Percentiles rank a stretch among this genome's conserved stretches.
phyloP scores from a whole-genome alignment of 495 filamentous ascomycete genomes.

The Aspergillus cavernicola region DNA sequence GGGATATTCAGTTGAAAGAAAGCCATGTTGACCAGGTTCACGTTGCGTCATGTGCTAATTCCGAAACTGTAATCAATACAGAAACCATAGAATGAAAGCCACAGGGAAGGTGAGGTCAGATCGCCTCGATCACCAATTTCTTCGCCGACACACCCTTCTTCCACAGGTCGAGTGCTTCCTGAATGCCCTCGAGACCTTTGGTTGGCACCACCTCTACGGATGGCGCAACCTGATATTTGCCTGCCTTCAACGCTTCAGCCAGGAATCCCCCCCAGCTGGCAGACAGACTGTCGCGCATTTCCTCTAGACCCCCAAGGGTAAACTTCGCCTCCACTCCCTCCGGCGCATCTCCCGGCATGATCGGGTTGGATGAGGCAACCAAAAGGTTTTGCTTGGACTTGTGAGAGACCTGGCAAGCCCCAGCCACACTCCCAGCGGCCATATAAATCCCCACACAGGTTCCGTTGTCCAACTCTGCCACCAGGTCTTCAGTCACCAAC shows the following conservation, averaged over 20 bases:
- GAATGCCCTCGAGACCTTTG: slow-evolving; percentile 39
- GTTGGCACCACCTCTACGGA: slow-evolving; percentile 28
- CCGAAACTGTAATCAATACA: too few species aligned
- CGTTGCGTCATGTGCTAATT: too few species aligned
- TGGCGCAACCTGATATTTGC: slow-evolving; percentile 26
- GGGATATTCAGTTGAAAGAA: too few species aligned
- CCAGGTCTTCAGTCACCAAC: slow-evolving; percentile 27
- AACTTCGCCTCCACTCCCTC: slow-evolving; percentile 10
- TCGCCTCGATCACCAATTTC: slow-evolving; percentile 41
- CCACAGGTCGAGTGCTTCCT: slow-evolving; percentile 36
- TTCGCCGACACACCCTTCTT: slow-evolving; percentile 40
- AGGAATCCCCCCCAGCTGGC: slow-evolving; percentile 30
- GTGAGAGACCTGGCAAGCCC: not conserved
- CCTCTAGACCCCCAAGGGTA: not conserved
- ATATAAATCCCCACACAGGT: slow-evolving; percentile 16
- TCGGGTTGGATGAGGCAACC: not conserved
- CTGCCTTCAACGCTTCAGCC: slow-evolving; percentile 24
- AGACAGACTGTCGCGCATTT: not conserved
- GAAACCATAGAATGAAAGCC: too few species aligned
- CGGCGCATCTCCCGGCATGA: not conserved
- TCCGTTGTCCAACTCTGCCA: slow-evolving; percentile 1
- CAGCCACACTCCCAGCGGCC: slow-evolving; percentile 9
- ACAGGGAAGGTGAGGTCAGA: too few species aligned
- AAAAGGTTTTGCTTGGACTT: not conserved
- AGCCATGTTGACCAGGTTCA: too few species aligned